These are phyloP conservation scores for Penicillium flavigenum DNA, from an alignment of 495 filamentous ascomycete genomes.

Conservation along the genomic window DNA sequence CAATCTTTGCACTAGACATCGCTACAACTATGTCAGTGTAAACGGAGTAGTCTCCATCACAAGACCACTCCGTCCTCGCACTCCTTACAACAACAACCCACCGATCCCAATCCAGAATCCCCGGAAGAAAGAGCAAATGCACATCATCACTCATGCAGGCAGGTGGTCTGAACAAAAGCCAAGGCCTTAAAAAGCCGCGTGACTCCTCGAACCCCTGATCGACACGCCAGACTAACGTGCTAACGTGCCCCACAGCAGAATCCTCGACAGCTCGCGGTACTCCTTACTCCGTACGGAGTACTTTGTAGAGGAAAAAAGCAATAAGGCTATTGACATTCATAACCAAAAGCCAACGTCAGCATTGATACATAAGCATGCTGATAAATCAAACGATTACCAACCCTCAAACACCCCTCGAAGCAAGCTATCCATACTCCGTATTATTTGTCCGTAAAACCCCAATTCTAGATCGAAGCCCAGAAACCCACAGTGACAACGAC, in stretches of 20 bases:
- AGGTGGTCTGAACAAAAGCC: slow-evolving; percentile 10
- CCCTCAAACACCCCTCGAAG: background rate
- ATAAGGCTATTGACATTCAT: background rate
- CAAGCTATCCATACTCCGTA: background rate
- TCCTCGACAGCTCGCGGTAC: background rate
- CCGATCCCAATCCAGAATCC: background rate
- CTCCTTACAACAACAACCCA: background rate
- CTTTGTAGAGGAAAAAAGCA: background rate
- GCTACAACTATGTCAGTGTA: background rate
- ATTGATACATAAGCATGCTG: background rate
- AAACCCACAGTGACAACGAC: background rate
- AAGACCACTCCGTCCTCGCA: background rate
- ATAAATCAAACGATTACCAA: background rate
- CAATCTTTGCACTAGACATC: background rate
- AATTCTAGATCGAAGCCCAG: background rate
- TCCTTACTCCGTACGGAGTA: background rate
- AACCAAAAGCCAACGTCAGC: background rate
- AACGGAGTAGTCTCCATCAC: background rate
- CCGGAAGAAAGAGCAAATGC: background rate
- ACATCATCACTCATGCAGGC: slow-evolving; percentile 10
- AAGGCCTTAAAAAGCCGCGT: slow-evolving; percentile 3
- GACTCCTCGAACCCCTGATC: slow-evolving; percentile 12
- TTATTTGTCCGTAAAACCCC: no score
- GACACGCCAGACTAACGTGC: slow-evolving; percentile 1
- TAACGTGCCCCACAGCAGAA: background rate